Conservation (phyloP, 371 early-diverging fungal genomes). For the Basidiobolus meristosporus region DNA sequence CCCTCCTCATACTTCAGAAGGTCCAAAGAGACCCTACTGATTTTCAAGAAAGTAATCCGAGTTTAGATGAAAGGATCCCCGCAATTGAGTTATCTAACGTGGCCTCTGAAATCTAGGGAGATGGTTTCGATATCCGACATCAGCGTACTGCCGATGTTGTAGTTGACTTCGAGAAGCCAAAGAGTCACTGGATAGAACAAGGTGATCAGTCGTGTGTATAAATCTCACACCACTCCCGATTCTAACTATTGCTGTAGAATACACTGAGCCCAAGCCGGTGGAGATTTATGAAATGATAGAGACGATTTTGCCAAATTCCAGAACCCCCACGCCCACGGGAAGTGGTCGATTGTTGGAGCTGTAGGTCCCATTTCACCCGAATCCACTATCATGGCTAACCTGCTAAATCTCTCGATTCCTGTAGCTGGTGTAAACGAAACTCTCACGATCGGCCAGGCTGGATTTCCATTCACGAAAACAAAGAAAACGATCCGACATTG, state of each 20-base stretch:
- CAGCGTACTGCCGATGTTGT: constrained; percentile 41
- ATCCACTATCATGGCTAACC: too few relatives aligned
- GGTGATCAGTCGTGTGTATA: constrained; percentile 3
- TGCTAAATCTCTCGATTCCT: too few relatives aligned
- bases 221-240: background rate
- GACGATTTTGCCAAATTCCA: constrained; percentile 30
- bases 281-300: constrained; percentile 40
- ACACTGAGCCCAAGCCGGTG: constrained; percentile 31
- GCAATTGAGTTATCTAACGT: too few relatives aligned
- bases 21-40: constrained; percentile 28
- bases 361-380: constrained; percentile 9
- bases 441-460: constrained; percentile 25
- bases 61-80: too few relatives aligned
- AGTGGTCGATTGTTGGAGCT: constrained; percentile 29
- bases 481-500: constrained; percentile 3
- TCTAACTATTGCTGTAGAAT: constrained; percentile 9
- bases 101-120: constrained; percentile 12
- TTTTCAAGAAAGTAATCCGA: constrained; percentile 29
- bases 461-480: constrained; percentile 30
- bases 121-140: constrained; percentile 36
- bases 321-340: constrained; percentile 11
- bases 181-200: constrained; percentile 23
- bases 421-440: constrained; percentile 19
- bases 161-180: constrained; percentile 31
- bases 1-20: constrained; percentile 22